A percentile compares a stretch with the other conserved stretches of the same genome.
Conservation (phyloP, 208 protist species). For the Acanthamoeba divionensis region DNA sequence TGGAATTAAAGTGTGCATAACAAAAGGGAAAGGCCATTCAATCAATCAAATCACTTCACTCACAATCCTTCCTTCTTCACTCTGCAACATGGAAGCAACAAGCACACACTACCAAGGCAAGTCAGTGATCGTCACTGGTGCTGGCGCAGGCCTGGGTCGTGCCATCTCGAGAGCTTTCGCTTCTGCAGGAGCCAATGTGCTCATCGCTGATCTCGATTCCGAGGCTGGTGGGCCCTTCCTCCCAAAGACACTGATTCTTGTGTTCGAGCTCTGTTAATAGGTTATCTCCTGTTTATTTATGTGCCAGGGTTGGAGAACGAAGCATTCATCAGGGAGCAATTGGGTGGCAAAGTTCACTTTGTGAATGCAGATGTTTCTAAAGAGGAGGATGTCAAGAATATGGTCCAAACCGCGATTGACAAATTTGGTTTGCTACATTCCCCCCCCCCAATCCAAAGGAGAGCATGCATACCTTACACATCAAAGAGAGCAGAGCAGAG, state of each 20-base stretch:
- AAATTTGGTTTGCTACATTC: not conserved
- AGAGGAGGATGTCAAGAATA: not conserved
- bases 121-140: not conserved
- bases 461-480: not conserved
- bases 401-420: not conserved
- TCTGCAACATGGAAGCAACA: no score
- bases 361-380: slow-evolving; percentile 20
- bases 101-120: no score
- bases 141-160: not conserved
- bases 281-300: not conserved
- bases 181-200: not conserved
- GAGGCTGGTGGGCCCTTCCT: not conserved
- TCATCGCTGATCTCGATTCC: not conserved
- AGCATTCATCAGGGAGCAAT: not conserved
- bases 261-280: not conserved
- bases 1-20: no score
- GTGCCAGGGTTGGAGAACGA: not conserved
- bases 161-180: not conserved
- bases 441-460: not conserved
- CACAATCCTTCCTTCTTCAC: no score
- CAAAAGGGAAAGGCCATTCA: no score
- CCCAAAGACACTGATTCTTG: not conserved
- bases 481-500: no score
- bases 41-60: no score
- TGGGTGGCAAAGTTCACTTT: not conserved